phyloP scores from a whole-genome alignment of 805 yeast species.

The Candida dajiaensis region DNA sequence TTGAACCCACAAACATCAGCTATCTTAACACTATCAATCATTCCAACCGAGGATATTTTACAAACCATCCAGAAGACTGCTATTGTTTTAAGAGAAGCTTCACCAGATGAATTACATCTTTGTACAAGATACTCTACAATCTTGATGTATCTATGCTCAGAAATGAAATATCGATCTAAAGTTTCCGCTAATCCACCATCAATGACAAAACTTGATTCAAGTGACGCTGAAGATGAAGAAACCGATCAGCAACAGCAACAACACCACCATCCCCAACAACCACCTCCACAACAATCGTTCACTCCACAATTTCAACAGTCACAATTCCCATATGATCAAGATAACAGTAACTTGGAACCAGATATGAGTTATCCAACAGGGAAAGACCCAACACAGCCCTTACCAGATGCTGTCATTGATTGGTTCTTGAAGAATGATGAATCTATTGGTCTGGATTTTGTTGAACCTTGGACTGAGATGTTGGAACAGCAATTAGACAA shows the following conservation, averaged over 20 bases:
- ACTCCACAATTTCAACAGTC: not conserved
- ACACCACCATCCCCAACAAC: not conserved
- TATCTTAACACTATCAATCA: slow-evolving; percentile 49
- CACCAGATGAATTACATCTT: slow-evolving; percentile 85
- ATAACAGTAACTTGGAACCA: not conserved
- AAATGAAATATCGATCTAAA: slow-evolving; percentile 50
- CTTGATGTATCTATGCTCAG: slow-evolving; percentile 68
- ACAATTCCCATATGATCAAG: not conserved
- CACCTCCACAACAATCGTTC: not conserved
- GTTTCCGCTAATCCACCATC: slow-evolving; percentile 23
- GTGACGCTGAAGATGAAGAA: slow-evolving; percentile 18
- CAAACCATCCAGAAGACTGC: slow-evolving; percentile 68
- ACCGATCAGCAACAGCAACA: slow-evolving; percentile 1
- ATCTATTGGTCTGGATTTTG: slow-evolving; percentile 50
- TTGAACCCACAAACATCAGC: slow-evolving; percentile 37
- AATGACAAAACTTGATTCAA: slow-evolving; percentile 18
- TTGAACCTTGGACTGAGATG: slow-evolving; percentile 78
- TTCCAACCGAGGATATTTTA: slow-evolving; percentile 66
- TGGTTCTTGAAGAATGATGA: slow-evolving; percentile 44
- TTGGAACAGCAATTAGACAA: slow-evolving; percentile 53
- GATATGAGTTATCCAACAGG: slow-evolving; percentile 1
- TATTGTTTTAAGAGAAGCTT: slow-evolving; percentile 65
- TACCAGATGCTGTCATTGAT: slow-evolving; percentile 35
- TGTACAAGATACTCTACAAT: slow-evolving; percentile 77
- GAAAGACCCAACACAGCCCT: slow-evolving; percentile 8